Conservation (phyloP, 2,329 filamentous ascomycete species). For the Sclerotinia trifoliorum region DNA sequence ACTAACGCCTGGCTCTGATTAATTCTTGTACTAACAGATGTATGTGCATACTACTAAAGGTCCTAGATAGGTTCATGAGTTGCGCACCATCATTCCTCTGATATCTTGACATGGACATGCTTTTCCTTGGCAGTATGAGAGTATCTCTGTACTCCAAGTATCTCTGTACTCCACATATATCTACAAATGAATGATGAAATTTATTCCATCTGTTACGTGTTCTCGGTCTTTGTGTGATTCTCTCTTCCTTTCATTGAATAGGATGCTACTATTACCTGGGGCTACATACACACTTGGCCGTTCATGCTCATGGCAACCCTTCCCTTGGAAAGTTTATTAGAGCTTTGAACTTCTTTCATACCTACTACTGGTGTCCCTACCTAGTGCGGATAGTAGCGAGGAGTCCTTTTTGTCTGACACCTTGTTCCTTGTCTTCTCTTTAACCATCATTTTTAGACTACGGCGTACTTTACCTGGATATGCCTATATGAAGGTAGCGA, state of each 20-base stretch:
- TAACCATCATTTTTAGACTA: background rate
- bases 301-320: background rate
- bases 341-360: background rate
- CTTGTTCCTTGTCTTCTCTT: constrained; percentile 3
- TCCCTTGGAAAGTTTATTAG: background rate
- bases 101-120: background rate
- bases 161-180: background rate
- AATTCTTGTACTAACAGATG: background rate
- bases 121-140: background rate
- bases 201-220: background rate
- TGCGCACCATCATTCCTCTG: background rate
- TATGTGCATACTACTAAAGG: background rate
- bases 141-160: background rate
- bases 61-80: background rate
- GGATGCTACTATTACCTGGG: too few species aligned
- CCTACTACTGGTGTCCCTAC: background rate
- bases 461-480: background rate
- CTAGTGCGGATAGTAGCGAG: background rate
- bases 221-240: background rate
- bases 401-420: background rate
- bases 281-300: background rate
- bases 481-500: background rate
- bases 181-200: background rate
- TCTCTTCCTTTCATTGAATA: background rate
- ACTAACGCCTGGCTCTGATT: background rate